Base-by-base conservation (phyloP, 2,329 filamentous ascomycete species). In the Trichoderma sp. region DNA sequence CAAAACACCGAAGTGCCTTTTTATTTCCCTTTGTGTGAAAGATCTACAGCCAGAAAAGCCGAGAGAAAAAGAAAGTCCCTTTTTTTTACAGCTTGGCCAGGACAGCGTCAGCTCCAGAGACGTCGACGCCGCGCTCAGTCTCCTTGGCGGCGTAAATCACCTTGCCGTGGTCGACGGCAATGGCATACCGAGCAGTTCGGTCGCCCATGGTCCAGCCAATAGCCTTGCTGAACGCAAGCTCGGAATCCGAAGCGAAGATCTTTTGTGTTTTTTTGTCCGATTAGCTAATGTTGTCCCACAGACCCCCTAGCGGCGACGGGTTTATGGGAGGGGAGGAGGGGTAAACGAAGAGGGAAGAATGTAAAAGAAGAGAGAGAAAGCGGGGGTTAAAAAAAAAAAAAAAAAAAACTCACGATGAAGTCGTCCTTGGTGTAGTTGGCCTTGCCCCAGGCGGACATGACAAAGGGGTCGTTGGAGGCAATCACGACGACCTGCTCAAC, bases 361-460 rank as follows among this genome's bases (percentile, higher is more conserved):
- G 23, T 26, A 32, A 30, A 71, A 32, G 20, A 39, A 34, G 55
- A 50, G 6, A 58, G 7, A 17, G n/a, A 5, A 53, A 28, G 13
- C 28, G 23, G 32, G 17, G 28, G 13, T 13, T 17, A 23, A 4
- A 6, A 30, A 20, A 23, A 28, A 23, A 23, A 23, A 23, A 43
- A 28, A 28, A 32, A 58, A 47, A 68, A 68, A 81, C 86, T 76
- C 76, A 88, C 86, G 75, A 89, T 86, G 72, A 81, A 86, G 76
- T 95, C 91, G 74, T 90, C 89, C 79, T 88, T 91, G 79, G 95
- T 86, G 68, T 87, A 87, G 84, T 97, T 95, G 79, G 94, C 93
- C 88, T 97, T 97, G 83, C 90, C 92, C 93, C 93, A 96, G 69
- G 92, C 93, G 77, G 90, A 91, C 93, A 95, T 95, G 81, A 97